phyloP scores from a whole-genome alignment of 768 basidiomycete genomes.

The Coprinopsis sp. region DNA sequence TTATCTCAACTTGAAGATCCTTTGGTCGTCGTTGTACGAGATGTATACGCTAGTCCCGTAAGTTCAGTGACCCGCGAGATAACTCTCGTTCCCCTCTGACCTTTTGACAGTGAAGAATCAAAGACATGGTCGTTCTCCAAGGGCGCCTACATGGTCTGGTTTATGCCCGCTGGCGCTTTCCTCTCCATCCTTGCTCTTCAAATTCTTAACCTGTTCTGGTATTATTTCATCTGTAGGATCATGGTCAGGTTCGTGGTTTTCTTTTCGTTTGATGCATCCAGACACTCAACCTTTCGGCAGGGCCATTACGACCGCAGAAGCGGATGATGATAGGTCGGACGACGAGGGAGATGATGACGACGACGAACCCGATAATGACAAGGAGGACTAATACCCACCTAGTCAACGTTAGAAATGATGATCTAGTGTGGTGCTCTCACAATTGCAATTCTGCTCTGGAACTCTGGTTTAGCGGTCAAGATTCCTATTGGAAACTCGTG shows the following conservation, averaged over 20 bases:
- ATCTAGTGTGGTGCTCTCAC: no score
- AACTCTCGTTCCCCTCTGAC: not conserved
- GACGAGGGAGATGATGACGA: conserved; percentile 70
- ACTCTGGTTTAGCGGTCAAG: no score
- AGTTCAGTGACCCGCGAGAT: conserved; percentile 23
- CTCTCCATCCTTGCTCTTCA: conserved; percentile 70
- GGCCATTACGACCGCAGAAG: conserved; percentile 40
- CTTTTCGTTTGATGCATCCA: conserved; percentile 1
- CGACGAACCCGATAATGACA: conserved; percentile 45
- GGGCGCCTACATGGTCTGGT: conserved; percentile 67
- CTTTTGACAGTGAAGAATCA: conserved; percentile 40
- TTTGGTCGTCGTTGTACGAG: conserved; percentile 84
- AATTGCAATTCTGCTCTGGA: no score
- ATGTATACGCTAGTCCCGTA: conserved; percentile 74
- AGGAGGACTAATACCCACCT: conserved; percentile 21
- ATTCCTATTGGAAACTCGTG: no score
- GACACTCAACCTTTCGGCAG: conserved; percentile 32
- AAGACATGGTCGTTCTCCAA: conserved; percentile 55
- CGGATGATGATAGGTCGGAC: conserved; percentile 77
- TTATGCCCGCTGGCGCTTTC: conserved; percentile 85
- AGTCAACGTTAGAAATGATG: no score
- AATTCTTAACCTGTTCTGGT: conserved; percentile 91
- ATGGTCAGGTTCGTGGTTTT: conserved; percentile 54
- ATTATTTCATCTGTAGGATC: conserved; percentile 77
- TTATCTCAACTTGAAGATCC: conserved; percentile 80